These are phyloP conservation scores for Casuarina cunninghamiana DNA, from an alignment of 306 rosid genomes.

Conservation along the genomic window DNA sequence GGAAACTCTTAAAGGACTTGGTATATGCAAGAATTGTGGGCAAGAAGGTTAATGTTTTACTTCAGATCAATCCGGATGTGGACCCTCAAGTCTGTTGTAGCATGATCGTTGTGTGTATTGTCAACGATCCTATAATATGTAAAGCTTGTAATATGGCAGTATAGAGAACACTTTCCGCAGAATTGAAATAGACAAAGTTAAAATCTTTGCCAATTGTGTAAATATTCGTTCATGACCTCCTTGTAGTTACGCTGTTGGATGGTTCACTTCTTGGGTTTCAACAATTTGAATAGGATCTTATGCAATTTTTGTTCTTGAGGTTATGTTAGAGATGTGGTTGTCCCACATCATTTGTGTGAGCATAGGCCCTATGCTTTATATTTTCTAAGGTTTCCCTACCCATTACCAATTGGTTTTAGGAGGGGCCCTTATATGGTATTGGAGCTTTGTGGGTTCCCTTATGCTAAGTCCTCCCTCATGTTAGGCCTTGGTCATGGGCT, in stretches of 20 bases:
- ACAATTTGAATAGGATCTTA: background rate
- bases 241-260: background rate
- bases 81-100: constrained; percentile 74
- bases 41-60: constrained; percentile 74
- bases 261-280: background rate
- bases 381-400: no score
- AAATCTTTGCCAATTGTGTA: background rate
- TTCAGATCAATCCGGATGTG: constrained; percentile 90
- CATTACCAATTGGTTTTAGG: no score
- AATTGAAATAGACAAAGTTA: background rate
- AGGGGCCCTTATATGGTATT: no score
- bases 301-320: background rate
- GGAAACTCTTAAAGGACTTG: constrained; percentile 87
- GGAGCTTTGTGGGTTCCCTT: no score
- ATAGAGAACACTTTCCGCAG: background rate
- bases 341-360: no score
- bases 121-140: background rate
- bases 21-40: constrained; percentile 74
- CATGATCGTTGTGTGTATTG: background rate
- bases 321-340: no score
- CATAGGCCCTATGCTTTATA: no score
- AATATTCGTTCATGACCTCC: background rate
- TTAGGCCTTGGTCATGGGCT: no score
- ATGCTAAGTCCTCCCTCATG: no score
- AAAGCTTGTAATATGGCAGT: constrained; percentile 20